phyloP scores from a whole-genome alignment of 768 basidiomycete genomes.

The Jaapia argillacea region DNA sequence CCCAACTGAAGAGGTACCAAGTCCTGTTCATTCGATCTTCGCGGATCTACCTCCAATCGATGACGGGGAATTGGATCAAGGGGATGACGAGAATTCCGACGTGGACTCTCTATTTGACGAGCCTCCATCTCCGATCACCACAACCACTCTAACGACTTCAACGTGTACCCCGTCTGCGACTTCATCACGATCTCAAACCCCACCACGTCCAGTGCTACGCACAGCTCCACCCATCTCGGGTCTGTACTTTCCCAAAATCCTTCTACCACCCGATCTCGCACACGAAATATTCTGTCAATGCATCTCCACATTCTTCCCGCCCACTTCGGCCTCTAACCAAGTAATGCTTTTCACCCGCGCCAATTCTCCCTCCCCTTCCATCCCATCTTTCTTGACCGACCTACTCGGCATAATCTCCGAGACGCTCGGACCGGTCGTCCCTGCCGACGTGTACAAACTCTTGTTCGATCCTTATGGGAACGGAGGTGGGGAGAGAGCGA shows the following conservation, averaged over 20 bases:
- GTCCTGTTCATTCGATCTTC: neutral
- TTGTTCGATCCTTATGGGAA: conserved; percentile 42
- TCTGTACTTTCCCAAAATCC: conserved; percentile 47
- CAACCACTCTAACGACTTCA: too few species aligned
- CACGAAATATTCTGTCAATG: conserved; percentile 40
- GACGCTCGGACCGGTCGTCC: conserved; percentile 40
- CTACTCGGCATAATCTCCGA: conserved; percentile 42
- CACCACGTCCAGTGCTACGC: conserved; percentile 18
- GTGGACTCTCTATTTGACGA: conserved; percentile 46
- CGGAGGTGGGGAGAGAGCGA: conserved; percentile 31
- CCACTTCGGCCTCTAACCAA: conserved; percentile 54
- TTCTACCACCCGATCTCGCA: conserved; percentile 41
- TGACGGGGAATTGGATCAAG: neutral
- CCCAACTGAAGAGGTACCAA: too few species aligned
- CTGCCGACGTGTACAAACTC: conserved; percentile 36
- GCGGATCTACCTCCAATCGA: neutral
- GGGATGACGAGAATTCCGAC: conserved; percentile 8
- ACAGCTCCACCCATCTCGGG: conserved; percentile 51
- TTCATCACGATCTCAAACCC: conserved; percentile 2
- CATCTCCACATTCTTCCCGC: conserved; percentile 44
- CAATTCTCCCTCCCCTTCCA: conserved; percentile 5
- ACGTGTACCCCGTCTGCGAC: neutral
- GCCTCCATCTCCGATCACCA: conserved; percentile 6
- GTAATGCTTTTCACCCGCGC: conserved; percentile 66
- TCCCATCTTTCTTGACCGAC: conserved; percentile 35